Percentiles rank a stretch among this genome's conserved stretches.
phyloP scores from a whole-genome alignment of 371 early-diverging fungal species.

The Actinomortierella wolfii region DNA sequence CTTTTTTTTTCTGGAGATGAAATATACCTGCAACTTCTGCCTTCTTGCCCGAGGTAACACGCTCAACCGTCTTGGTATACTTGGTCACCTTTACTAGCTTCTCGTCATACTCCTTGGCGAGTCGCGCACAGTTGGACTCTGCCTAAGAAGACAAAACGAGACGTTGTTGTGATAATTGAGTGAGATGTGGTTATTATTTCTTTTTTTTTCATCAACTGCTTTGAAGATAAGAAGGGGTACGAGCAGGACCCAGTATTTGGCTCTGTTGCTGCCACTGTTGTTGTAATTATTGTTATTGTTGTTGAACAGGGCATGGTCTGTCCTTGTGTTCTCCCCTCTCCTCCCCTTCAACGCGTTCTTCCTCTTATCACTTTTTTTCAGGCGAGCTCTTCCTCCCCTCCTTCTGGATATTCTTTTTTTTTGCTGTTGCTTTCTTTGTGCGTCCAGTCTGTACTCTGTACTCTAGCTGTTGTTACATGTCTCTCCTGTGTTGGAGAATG shows the following conservation, averaged over 20 bases:
- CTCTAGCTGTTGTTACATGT: no score
- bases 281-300: no score
- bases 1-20: conserved; percentile 35
- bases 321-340: background rate
- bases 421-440: no score
- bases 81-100: conserved; percentile 48
- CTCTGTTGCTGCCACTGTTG: no score
- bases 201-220: background rate
- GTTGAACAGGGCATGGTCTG: no score
- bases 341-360: background rate
- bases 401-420: no score
- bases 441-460: no score
- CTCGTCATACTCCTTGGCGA: conserved; percentile 56
- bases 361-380: no score
- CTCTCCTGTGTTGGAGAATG: no score
- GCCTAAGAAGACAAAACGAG: conserved; percentile 23
- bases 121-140: conserved; percentile 48
- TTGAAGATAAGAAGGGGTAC: conserved; percentile 8
- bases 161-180: no score
- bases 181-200: background rate
- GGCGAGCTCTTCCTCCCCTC: no score
- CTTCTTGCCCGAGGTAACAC: conserved; percentile 43
- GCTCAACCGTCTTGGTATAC: conserved; percentile 52
- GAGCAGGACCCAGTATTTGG: background rate
- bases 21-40: conserved; percentile 40